phyloP scores from a whole-genome alignment of 169 alveolate species.

The Miamiensis avidus region DNA sequence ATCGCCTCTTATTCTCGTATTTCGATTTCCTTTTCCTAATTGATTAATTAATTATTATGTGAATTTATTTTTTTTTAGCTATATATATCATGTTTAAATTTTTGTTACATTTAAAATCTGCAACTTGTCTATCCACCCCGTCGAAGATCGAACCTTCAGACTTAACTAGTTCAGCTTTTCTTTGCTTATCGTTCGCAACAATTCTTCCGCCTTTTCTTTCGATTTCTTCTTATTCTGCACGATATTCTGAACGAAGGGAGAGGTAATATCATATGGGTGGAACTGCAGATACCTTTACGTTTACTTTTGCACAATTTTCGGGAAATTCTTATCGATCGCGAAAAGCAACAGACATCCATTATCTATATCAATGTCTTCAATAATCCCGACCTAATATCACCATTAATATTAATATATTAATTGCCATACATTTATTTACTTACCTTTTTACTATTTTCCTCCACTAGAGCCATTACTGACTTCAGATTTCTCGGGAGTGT shows the following conservation, averaged over 20 bases:
- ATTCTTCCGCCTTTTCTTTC: background rate
- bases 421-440: no score
- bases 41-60: no score
- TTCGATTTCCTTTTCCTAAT: conserved; percentile 1
- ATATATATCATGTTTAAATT: no score
- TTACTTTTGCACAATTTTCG: background rate
- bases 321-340: conserved; percentile 18
- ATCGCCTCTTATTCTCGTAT: conserved; percentile 12
- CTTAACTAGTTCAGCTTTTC: no score
- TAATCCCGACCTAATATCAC: background rate
- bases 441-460: no score
- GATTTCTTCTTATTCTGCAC: no score
- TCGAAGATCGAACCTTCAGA: background rate
- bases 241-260: background rate
- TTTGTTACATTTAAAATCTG: background rate
- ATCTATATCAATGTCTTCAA: conserved; percentile 12
- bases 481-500: background rate
- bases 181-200: background rate
- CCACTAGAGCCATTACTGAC: background rate
- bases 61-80: no score
- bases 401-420: no score
- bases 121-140: background rate
- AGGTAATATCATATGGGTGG: conserved; percentile 12
- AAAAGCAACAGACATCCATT: conserved; percentile 9
- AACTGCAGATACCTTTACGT: background rate